A percentile compares a stretch with the other conserved stretches of the same genome.
phyloP scores from a whole-genome alignment of 192 early-diverging fungal species.

The Backusella mclennaniae region DNA sequence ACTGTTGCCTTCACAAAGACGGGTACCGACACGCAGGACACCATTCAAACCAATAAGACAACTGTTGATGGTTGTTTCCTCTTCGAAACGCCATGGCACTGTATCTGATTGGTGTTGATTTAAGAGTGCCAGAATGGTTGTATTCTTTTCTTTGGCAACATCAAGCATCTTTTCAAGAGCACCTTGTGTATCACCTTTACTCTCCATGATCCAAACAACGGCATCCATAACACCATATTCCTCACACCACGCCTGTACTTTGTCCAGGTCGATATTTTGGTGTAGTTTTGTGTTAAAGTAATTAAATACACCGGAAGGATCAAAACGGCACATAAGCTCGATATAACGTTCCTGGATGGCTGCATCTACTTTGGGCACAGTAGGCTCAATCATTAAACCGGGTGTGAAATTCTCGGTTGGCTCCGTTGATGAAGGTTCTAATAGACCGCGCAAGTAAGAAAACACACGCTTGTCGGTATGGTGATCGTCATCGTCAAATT shows the following conservation, averaged over 20 bases:
- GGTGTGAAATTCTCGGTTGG: background rate
- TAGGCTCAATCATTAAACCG: background rate
- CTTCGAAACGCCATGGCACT: slow-evolving; percentile 46
- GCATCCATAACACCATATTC: slow-evolving; percentile 53
- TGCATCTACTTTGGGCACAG: slow-evolving; percentile 8
- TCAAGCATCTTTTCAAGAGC: slow-evolving; percentile 54
- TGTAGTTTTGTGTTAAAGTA: slow-evolving; percentile 52
- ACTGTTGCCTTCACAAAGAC: slow-evolving; percentile 52
- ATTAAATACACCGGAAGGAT: slow-evolving; percentile 59
- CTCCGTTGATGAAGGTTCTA: slow-evolving; percentile 38
- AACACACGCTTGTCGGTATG: slow-evolving; percentile 46
- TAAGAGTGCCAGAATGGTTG: slow-evolving; percentile 39
- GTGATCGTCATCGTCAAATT: slow-evolving; percentile 34
- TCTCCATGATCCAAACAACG: slow-evolving; percentile 61
- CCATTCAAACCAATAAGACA: slow-evolving; percentile 53
- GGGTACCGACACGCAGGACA: slow-evolving; percentile 55
- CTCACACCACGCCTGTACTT: slow-evolving; percentile 48
- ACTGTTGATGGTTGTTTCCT: slow-evolving; percentile 44
- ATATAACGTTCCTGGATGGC: slow-evolving; percentile 57
- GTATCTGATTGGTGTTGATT: background rate
- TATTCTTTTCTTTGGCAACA: slow-evolving; percentile 49
- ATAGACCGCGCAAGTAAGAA: slow-evolving; percentile 52
- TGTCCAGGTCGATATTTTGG: slow-evolving; percentile 20
- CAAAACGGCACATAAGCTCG: slow-evolving; percentile 55
- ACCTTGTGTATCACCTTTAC: slow-evolving; percentile 50